Evolutionary conservation across 108 stramenopile species (phyloP), one percentile per base, ranked within the genome.

Genomic region (Conticribra guillardii): DNA sequence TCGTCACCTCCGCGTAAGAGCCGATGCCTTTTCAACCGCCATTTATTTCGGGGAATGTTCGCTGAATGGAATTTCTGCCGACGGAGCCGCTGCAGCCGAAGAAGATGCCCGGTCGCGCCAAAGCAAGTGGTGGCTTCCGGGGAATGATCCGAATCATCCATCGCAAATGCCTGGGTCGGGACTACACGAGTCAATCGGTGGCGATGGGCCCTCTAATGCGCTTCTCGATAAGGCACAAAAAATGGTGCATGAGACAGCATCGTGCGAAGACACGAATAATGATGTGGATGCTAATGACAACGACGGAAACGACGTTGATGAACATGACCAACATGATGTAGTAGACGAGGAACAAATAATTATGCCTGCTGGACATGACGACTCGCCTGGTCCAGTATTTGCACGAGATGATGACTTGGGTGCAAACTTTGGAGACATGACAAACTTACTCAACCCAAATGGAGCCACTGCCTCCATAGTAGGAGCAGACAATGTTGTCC

Each of bases 91-190:
- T 4, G 41, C 48, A 18, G 76, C 76, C 2, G 69, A 69, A 54
- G 64, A 77, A 41, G 46, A 58, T 60, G 76, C 49, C 9, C 27
- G 61, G 51, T 44, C 28, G 9, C n/a, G 45, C 2, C 76, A 70
- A n/a, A 77, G 75, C 48, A 68, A 64, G 45, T 77, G 76, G 76
- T 77, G 76, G 76, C 62, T 77, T 0, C 55, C 41, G 8, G 76
- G 76, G 8, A 19, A 65, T 15, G 69, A 77, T 50, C 76, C 76
- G 1, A 46, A 70, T 8, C 76, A 77, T 69, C 76, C 76, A 2
- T 33, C 76, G 11, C 55, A 33, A 68, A n/a, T 26, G 28, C 23
- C 37, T 30, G 26, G 17, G 48, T 19, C 57, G 11, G 24, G 5
- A 5, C 37, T 11, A 41, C 37, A 11, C 37, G n/a, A n/a, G n/a